Conservation (phyloP, 139 green algal genomes). For the Chlamydomonas sp. region DNA sequence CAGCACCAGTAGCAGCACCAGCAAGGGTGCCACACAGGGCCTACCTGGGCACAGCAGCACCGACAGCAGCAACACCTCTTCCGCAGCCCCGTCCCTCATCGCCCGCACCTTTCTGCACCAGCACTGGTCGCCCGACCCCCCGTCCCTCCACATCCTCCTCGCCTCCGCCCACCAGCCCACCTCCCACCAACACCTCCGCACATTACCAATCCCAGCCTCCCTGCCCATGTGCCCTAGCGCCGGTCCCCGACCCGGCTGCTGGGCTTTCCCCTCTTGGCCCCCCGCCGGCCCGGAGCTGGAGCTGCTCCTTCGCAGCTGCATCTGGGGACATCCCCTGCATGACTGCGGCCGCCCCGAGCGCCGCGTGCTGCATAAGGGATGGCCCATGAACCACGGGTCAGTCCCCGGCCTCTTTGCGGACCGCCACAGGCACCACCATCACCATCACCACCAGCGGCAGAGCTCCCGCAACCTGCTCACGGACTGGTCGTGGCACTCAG, state of each 20-base stretch:
- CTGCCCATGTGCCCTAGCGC: slow-evolving; percentile 13
- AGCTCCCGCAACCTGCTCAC: neutral
- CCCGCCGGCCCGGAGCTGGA: neutral
- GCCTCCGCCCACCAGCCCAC: neutral
- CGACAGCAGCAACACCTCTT: no score
- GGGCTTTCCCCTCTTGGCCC: neutral
- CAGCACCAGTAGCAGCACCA: no score
- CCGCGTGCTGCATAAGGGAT: neutral
- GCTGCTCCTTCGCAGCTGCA: slow-evolving; percentile 19
- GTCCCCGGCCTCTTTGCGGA: no score
- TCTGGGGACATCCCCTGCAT: neutral
- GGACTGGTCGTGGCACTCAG: no score
- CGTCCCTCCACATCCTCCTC: no score
- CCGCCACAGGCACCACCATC: neutral
- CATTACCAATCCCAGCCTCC: neutral
- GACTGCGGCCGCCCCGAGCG: slow-evolving; percentile 1
- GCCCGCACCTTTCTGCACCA: no score
- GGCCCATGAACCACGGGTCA: no score
- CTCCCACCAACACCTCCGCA: neutral
- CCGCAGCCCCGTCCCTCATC: no score
- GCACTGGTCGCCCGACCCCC: no score
- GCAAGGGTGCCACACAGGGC: no score
- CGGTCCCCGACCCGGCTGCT: slow-evolving; percentile 13
- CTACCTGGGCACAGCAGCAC: no score
- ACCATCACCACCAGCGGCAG: no score